Conservation (phyloP, 805 yeast genomes). For the Ogataea philodendri region DNA sequence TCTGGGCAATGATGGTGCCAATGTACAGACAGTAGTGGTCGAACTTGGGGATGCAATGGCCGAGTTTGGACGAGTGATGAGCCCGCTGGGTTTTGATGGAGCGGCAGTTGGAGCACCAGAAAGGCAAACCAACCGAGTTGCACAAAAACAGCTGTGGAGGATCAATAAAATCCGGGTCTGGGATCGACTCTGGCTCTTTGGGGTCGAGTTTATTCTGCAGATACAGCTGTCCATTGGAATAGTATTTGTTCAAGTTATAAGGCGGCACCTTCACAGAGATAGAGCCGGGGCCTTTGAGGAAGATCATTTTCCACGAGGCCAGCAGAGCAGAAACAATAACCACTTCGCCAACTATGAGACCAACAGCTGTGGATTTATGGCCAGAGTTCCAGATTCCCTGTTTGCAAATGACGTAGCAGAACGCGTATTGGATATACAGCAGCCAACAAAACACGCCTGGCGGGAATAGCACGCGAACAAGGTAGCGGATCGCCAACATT, state of each 20-base stretch:
- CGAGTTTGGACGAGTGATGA: constrained; percentile 61
- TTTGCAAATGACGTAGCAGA: constrained; percentile 30
- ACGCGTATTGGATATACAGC: constrained; percentile 31
- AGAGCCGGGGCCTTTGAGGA: constrained; percentile 58
- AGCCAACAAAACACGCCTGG: constrained; percentile 19
- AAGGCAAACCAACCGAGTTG: constrained; percentile 70
- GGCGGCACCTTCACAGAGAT: constrained; percentile 39
- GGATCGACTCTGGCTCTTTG: constrained; percentile 8
- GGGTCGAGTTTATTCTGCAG: constrained; percentile 4
- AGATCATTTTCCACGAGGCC: constrained; percentile 45
- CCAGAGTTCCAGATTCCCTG: constrained; percentile 41
- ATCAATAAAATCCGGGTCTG: constrained; percentile 24
- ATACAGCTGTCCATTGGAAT: constrained; percentile 19
- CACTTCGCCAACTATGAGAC: constrained; percentile 33
- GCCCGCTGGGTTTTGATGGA: constrained; percentile 64
- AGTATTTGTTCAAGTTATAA: constrained; percentile 30
- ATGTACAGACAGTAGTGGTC: constrained; percentile 87
- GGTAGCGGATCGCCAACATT: constrained; percentile 1
- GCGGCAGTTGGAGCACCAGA: constrained; percentile 69
- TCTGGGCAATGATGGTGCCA: constrained; percentile 67
- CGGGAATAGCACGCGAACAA: constrained; percentile 13
- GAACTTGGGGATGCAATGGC: constrained; percentile 64
- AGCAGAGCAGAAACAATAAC: constrained; percentile 29
- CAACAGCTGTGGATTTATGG: constrained; percentile 30
- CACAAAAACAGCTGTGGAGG: constrained; percentile 66